Evolutionary conservation across 2,329 filamentous ascomycete genomes (phyloP).

Genomic region (Massarina eburnea): DNA sequence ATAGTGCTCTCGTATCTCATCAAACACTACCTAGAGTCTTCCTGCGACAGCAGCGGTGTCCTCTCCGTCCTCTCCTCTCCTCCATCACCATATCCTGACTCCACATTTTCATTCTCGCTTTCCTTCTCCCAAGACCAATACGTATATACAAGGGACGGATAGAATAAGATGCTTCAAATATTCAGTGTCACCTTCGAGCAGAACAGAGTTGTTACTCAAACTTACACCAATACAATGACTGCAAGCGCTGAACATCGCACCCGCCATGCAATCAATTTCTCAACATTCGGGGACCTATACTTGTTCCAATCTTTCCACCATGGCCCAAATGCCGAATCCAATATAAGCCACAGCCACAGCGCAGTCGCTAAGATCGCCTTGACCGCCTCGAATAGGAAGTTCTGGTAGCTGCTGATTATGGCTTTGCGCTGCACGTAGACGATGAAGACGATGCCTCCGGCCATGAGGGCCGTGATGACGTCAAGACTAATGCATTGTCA

Average conservation of each 20-base stretch:
- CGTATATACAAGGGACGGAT: conserved; percentile 6
- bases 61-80: not conserved
- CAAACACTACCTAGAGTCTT: not conserved
- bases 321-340: conserved; percentile 9
- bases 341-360: conserved; percentile 13
- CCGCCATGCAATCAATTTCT: not conserved
- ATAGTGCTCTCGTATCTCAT: not conserved
- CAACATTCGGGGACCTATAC: not conserved
- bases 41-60: conserved; percentile 2
- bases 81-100: not conserved
- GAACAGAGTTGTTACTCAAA: not conserved
- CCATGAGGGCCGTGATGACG: conserved; percentile 7
- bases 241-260: conserved; percentile 3
- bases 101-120: not conserved
- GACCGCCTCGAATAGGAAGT: conserved; percentile 5
- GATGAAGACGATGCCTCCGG: conserved; percentile 10
- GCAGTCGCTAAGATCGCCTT: conserved; percentile 9
- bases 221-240: conserved; percentile 11
- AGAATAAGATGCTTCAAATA: conserved; percentile 4
- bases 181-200: not conserved
- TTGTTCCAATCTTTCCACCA: not conserved
- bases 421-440: conserved; percentile 10
- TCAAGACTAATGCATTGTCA: too few species aligned
- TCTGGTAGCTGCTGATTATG: not conserved
- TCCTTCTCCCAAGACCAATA: conserved; percentile 1